These are phyloP conservation scores for Chlorella variabilis DNA, from an alignment of 163 green algal genomes.

Conservation along the genomic window DNA sequence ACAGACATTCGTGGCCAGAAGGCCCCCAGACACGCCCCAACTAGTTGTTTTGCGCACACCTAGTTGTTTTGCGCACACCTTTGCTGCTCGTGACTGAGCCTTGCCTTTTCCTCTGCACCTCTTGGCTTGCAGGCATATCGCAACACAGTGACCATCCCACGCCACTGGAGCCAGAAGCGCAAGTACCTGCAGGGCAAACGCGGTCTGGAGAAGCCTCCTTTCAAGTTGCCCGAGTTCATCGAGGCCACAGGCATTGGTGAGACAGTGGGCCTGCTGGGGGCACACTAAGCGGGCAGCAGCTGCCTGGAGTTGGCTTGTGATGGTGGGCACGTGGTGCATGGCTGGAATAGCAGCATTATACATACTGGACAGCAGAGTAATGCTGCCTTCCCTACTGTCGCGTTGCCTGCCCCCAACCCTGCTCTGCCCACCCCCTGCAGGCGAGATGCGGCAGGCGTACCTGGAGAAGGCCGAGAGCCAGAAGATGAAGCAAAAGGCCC, in stretches of 20 bases:
- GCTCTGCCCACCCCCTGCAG: constrained; percentile 47
- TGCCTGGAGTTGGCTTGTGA: not conserved
- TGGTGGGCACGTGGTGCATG: too few species aligned
- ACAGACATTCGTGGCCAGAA: too few species aligned
- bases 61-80: too few species aligned
- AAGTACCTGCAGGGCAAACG: constrained; percentile 96
- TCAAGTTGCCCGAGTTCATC: constrained; percentile 98
- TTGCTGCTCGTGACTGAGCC: too few species aligned
- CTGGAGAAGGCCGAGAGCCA: constrained; percentile 60
- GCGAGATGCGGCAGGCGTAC: constrained; percentile 88
- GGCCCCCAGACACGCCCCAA: too few species aligned
- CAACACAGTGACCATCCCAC: constrained; percentile 94
- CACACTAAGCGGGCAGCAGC: constrained; percentile 8
- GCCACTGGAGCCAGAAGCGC: constrained; percentile 98
- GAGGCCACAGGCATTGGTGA: constrained; percentile 95
- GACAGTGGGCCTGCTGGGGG: constrained; percentile 85
- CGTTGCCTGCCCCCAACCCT: constrained; percentile 49
- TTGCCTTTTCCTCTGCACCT: not conserved
- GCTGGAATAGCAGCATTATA: too few species aligned
- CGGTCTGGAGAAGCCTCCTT: constrained; percentile 97
- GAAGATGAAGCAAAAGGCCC: constrained; percentile 95
- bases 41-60: too few species aligned
- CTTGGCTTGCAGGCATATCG: constrained; percentile 60
- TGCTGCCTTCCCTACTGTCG: too few species aligned
- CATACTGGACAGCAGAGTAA: too few species aligned